Evolutionary conservation across 228 moss, liverwort and hornwort genomes (phyloP).

Genomic region (Sphagnum fallax): DNA sequence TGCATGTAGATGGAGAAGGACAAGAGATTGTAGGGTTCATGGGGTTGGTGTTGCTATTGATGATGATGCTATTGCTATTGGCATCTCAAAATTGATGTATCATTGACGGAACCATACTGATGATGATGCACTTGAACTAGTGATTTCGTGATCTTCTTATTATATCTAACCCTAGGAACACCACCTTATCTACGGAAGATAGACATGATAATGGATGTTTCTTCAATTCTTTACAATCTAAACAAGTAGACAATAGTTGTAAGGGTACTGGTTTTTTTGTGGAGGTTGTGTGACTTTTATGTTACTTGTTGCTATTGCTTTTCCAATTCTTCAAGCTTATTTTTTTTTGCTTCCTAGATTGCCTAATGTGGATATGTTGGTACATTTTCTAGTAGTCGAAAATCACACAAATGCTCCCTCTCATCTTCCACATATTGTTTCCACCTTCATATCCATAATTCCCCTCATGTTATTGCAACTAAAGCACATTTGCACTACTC

Average conservation of each 20-base stretch:
- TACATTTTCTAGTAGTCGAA: slow-evolving; percentile 23
- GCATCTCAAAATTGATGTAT: too few species aligned
- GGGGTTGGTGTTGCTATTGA: too few species aligned
- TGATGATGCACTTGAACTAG: slow-evolving; percentile 29
- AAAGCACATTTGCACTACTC: too few species aligned
- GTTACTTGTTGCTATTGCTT: too few species aligned
- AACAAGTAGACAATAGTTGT: too few species aligned
- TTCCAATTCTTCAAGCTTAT: too few species aligned
- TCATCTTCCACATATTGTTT: too few species aligned
- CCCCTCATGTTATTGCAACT: too few species aligned
- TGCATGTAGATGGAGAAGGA: slow-evolving; percentile 41
- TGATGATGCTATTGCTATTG: too few species aligned
- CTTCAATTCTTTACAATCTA: slow-evolving; percentile 10
- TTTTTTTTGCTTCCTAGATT: slow-evolving; percentile 24
- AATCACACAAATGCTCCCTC: too few species aligned
- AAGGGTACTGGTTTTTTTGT: background rate
- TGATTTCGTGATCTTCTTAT: slow-evolving; percentile 22
- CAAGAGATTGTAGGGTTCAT: slow-evolving; percentile 11
- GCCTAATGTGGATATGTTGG: slow-evolving; percentile 31
- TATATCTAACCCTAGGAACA: slow-evolving; percentile 31
- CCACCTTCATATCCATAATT: too few species aligned
- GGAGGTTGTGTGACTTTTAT: too few species aligned
- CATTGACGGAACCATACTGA: slow-evolving; percentile 5
- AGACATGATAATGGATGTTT: slow-evolving; percentile 8
- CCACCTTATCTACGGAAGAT: slow-evolving; percentile 48